These are phyloP conservation scores for Claviceps maximensis DNA, from an alignment of 2,329 filamentous ascomycete genomes.

Conservation along the genomic window DNA sequence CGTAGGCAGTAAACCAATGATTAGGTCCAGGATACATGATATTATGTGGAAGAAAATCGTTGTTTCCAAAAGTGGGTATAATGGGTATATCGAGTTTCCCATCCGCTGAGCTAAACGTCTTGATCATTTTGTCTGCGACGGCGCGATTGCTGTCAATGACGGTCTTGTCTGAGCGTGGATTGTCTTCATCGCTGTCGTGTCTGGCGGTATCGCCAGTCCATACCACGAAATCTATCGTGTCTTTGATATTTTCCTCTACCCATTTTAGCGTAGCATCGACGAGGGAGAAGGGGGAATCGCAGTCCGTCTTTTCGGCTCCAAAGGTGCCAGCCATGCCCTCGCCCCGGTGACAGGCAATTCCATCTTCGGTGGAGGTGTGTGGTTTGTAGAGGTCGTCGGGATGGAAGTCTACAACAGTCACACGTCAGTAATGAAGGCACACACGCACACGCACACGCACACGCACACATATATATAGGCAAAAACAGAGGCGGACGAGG, in stretches of 20 bases:
- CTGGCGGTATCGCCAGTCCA: slow-evolving; percentile 88
- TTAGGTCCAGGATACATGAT: slow-evolving; percentile 81
- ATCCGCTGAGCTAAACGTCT: slow-evolving; percentile 53
- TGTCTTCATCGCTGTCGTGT: slow-evolving; percentile 74
- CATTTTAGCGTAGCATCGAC: slow-evolving; percentile 83
- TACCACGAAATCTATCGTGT: slow-evolving; percentile 75
- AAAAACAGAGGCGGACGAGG: not conserved
- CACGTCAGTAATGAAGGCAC: too few species aligned
- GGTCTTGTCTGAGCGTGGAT: slow-evolving; percentile 62
- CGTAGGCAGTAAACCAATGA: slow-evolving; percentile 65
- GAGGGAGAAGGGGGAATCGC: slow-evolving; percentile 70
- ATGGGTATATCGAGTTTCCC: slow-evolving; percentile 58
- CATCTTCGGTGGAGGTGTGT: slow-evolving; percentile 56
- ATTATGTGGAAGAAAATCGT: slow-evolving; percentile 95
- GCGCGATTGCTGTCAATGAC: slow-evolving; percentile 67
- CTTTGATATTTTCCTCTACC: slow-evolving; percentile 65
- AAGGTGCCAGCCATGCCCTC: slow-evolving; percentile 66
- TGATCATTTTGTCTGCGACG: slow-evolving; percentile 62
- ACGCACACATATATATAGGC: not conserved
- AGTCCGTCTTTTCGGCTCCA: slow-evolving; percentile 76
- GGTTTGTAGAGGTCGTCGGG: slow-evolving; percentile 78
- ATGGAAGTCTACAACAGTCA: slow-evolving; percentile 58
- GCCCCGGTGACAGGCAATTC: slow-evolving; percentile 65
- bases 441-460: too few species aligned
- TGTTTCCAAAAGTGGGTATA: slow-evolving; percentile 87